These are phyloP conservation scores for Malus orientalis DNA, from an alignment of 306 rosid genomes.

Conservation along the genomic window DNA sequence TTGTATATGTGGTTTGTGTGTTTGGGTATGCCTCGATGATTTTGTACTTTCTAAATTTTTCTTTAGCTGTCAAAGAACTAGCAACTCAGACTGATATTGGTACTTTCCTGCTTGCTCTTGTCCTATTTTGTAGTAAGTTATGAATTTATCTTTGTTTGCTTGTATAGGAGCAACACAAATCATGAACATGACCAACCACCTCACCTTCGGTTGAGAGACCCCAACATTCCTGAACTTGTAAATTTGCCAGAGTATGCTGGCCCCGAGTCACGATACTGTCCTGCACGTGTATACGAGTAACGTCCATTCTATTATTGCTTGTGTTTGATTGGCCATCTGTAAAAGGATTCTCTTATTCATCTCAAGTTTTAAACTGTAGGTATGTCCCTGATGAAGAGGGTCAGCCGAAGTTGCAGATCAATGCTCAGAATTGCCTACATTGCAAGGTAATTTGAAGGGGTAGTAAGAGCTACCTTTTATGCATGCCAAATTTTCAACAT, in stretches of 20 bases:
- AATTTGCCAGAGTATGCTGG: slow-evolving; percentile 77
- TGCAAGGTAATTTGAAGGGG: slow-evolving; percentile 64
- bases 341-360: slow-evolving; percentile 2
- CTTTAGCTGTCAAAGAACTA: neutral
- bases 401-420: slow-evolving; percentile 69
- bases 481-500: neutral
- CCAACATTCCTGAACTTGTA: slow-evolving; percentile 60
- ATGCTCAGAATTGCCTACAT: slow-evolving; percentile 91
- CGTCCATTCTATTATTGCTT: slow-evolving; percentile 6
- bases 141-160: neutral
- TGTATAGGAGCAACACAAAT: slow-evolving; percentile 90
- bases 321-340: neutral
- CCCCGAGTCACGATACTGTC: slow-evolving; percentile 86
- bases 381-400: slow-evolving; percentile 54
- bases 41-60: neutral
- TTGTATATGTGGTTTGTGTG: neutral
- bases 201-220: slow-evolving; percentile 71
- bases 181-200: slow-evolving; percentile 97
- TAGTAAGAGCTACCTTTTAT: neutral
- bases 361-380: slow-evolving; percentile 33
- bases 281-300: slow-evolving; percentile 96
- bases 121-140: slow-evolving; percentile 17
- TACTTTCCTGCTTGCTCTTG: neutral
- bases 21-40: neutral
- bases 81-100: neutral